Evolutionary conservation across 2,329 filamentous ascomycete genomes (phyloP), one percentile per base, ranked within the genome.

Genomic region (Fusarium cicatricum): DNA sequence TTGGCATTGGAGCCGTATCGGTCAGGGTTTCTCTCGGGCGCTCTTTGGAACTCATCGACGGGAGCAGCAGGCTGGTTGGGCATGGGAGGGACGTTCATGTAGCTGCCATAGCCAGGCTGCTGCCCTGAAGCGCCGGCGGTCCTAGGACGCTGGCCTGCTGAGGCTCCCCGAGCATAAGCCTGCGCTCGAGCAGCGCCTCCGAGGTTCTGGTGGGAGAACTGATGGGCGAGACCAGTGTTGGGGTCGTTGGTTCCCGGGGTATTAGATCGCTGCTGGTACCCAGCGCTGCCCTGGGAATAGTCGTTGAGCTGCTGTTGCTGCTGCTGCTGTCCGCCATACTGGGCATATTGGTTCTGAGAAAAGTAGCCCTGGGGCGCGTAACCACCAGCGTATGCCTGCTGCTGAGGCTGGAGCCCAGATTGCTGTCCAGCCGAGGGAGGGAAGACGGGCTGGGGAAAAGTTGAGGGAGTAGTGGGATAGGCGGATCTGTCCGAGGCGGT

Each of bases 121-220:
- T 90, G 87, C 47, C 80, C 81, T 42, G 84, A 76, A 47, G 85
- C 86, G 48, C 91, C 93, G 54, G 92, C 91, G 15, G 94, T 98
- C 56, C 93, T 85, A 43, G 94, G 93, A 56, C 95, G 88, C 73
- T 90, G 88, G 46, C 82, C 83, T 23, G 91, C 86, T 28, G 91
- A 88, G 28, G 85, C 82, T 31, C 82, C 83, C 39, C 92, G 85
- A 55, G 85, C 82, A 71, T 92, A 93, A 42, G 87, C 86, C 56
- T 86, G 87, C 26, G 83, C 83, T 64, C 92, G 85, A 56, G 87
- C 87, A 37, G 85, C 87, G 38, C 86, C 86, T 56, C 90, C 89
- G 34, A 98, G 84, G 75, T 97, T 96, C 80, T 98, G 94, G 76
- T 97, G 92, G 54, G 94, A 96, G 76, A 98, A 96, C 75, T 99